Conservation (phyloP, 257 asterid species). For the Prunella vulgaris region DNA sequence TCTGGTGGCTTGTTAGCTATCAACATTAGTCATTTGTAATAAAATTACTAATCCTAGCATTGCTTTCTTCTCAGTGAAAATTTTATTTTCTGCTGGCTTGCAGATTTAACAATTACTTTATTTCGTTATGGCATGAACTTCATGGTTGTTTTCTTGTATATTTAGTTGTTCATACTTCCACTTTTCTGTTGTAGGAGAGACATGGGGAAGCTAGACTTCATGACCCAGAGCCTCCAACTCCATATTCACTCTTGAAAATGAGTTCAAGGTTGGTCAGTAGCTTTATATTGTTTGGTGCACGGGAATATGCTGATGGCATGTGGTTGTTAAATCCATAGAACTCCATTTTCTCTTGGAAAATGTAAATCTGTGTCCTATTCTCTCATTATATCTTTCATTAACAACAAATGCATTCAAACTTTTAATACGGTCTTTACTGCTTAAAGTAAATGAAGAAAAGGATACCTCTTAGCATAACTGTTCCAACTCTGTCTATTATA, state of each 20-base stretch:
- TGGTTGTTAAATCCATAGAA: constrained; percentile 6
- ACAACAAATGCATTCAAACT: not conserved
- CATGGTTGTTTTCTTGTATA: not conserved
- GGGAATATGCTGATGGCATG: constrained; percentile 24
- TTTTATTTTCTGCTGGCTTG: too few relatives aligned
- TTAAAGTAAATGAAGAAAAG: not conserved
- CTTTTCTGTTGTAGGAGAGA: constrained; percentile 57
- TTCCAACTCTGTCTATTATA: not conserved
- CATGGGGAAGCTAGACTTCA: constrained; percentile 64
- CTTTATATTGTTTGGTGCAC: not conserved
- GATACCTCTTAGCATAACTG: not conserved
- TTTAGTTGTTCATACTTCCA: not conserved
- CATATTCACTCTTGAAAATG: constrained; percentile 58
- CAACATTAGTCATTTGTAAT: not conserved
- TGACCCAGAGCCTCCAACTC: constrained; percentile 76
- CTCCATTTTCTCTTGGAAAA: not conserved
- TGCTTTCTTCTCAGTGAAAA: constrained; percentile 1
- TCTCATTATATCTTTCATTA: not conserved
- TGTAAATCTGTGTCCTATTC: not conserved
- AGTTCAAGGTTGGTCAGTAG: constrained; percentile 60
- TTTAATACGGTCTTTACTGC: not conserved
- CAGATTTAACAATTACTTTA: too few relatives aligned
- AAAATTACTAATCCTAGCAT: not conserved
- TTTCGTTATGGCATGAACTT: too few relatives aligned
- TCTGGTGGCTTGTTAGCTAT: constrained; percentile 1